Percentiles rank a stretch among this genome's conserved stretches.
Evolutionary conservation across 441 rosid species (phyloP).

Genomic region (Erodium trifolium): DNA sequence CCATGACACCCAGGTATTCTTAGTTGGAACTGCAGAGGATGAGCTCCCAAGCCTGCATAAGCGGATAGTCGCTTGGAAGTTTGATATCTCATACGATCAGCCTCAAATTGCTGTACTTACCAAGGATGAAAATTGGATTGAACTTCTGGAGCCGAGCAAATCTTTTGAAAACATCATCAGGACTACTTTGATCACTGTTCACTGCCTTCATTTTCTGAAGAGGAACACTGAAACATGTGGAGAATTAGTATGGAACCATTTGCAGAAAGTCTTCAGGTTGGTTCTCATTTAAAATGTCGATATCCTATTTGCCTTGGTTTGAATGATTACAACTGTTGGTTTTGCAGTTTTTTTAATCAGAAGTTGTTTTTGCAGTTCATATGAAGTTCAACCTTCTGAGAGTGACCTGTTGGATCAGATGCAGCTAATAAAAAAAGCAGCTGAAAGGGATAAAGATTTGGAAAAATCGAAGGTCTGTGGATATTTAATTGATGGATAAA

Average conservation of each 20-base stretch:
- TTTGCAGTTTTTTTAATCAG: slow-evolving; percentile 20
- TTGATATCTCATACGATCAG: slow-evolving; percentile 21
- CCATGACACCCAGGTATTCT: slow-evolving; percentile 12
- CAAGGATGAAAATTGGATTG: slow-evolving; percentile 24
- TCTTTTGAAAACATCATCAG: slow-evolving; percentile 21
- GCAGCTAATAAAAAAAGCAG: slow-evolving; percentile 29
- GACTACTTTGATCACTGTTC: slow-evolving; percentile 16
- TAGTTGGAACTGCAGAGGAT: slow-evolving; percentile 22
- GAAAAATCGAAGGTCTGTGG: slow-evolving; percentile 32
- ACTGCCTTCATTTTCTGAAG: slow-evolving; percentile 25
- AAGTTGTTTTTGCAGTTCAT: too few relatives aligned
- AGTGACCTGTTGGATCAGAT: slow-evolving; percentile 34
- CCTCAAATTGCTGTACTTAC: slow-evolving; percentile 29
- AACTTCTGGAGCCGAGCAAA: slow-evolving; percentile 29
- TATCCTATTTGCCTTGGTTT: background rate
- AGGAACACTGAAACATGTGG: slow-evolving; percentile 20
- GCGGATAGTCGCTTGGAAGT: slow-evolving; percentile 27
- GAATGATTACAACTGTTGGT: background rate
- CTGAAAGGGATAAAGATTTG: slow-evolving; percentile 35
- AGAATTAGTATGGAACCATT: slow-evolving; percentile 24
- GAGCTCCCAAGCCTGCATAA: slow-evolving; percentile 23
- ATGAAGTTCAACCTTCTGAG: slow-evolving; percentile 31
- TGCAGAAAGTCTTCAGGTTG: slow-evolving; percentile 24
- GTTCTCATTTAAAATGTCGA: background rate
- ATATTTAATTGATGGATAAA: too few relatives aligned